Conservation (phyloP, 225 moss, liverwort and hornwort genomes). For the Anthoceros angustus region DNA sequence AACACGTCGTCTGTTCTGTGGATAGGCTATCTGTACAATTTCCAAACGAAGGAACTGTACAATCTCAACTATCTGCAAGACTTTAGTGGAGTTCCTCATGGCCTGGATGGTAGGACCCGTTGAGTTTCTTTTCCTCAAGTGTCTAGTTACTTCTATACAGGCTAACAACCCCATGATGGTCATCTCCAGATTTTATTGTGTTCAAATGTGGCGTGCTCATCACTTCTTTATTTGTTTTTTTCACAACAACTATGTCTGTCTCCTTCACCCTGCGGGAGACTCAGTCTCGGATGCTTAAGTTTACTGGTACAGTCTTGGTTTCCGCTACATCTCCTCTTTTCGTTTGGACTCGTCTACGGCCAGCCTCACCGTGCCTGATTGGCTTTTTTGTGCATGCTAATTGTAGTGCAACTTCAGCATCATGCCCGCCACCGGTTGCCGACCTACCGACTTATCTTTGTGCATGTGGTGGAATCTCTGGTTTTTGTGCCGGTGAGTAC, state of each 20-base stretch:
- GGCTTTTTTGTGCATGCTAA: constrained; percentile 2
- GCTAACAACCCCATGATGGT: not conserved
- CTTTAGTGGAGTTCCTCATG: constrained; percentile 57
- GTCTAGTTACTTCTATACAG: not conserved
- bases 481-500: constrained; percentile 86
- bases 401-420: constrained; percentile 82
- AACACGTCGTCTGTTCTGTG: constrained; percentile 1
- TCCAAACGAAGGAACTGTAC: constrained; percentile 96
- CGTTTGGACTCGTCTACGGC: not conserved
- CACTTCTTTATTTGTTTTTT: constrained; percentile 95
- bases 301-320: constrained; percentile 43
- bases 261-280: constrained; percentile 93
- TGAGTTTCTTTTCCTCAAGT: not conserved
- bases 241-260: constrained; percentile 96
- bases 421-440: constrained; percentile 95
- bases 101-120: constrained; percentile 45
- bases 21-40: constrained; percentile 86
- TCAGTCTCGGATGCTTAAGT: constrained; percentile 94
- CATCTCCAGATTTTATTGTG: constrained; percentile 70
- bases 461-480: constrained; percentile 90
- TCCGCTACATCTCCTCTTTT: not conserved
- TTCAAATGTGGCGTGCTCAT: constrained; percentile 96
- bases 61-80: constrained; percentile 93
- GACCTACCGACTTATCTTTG: constrained; percentile 88
- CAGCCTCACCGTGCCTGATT: not conserved